Evolutionary conservation across 768 basidiomycete genomes (phyloP), one percentile per base, ranked within the genome.

Genomic region (Rhodocollybia butyracea): DNA sequence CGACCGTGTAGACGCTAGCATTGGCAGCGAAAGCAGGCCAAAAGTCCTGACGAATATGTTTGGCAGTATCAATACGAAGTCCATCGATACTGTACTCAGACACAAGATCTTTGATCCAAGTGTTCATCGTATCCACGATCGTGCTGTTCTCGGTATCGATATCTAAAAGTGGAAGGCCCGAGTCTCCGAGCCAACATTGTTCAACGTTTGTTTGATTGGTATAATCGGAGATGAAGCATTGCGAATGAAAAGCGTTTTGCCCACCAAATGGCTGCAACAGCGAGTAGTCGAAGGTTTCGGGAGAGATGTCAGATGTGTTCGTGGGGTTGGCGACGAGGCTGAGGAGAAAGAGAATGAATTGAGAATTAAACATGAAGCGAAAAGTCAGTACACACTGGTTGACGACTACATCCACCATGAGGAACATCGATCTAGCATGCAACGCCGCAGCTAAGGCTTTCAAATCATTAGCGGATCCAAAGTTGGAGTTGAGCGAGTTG

Each of bases 161-260:
- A 63, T 91, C 89, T 0, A 83, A 74, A 0, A 91, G 74, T n/a
- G 86, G 76, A 34, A 90, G 79, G 2, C 65, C 66, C 10, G 70
- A 69, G 61, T 90, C 87, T 3, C 90, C 90, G 3, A 92, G 73
- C 87, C 88, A 91, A 68, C 88, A 89, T 68, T 87, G 82, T 60
- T 85, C 77, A 36, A 76, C 66, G 31, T 70, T 66, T 43, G 84
- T 83, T 27, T 84, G 87, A 57, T 77, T 74, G 62, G 83, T 82
- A 56, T 68, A 75, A 73, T 81, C 84, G 51, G 82, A 73, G 53
- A 91, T 80, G 53, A 78, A 72, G 64, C 87, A 88, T 66, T 84
- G 84, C 0, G 82, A 72, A 63, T 91, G 89, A 68, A 80, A 89
- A 46, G 66, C 58, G 3, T 63, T 59, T 26, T 57, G 19, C 0